Evolutionary conservation across 2,329 filamentous ascomycete genomes (phyloP), one percentile per base, ranked within the genome.

Genomic region (Alternaria sp.): DNA sequence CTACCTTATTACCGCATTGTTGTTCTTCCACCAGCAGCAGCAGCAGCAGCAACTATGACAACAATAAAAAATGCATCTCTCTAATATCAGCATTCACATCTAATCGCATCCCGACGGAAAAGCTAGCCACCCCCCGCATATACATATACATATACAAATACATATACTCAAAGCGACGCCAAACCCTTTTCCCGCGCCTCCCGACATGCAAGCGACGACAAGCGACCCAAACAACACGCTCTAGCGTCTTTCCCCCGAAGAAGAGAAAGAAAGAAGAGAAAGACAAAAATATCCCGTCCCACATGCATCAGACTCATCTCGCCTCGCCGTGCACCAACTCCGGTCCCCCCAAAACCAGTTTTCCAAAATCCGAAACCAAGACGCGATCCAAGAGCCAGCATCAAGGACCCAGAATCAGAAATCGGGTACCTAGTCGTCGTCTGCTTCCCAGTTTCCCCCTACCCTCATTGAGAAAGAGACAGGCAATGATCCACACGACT

Each of bases 191-290:
- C 44, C 34, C 51, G 53, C n/a, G 23, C 29, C 37, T 42, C n/a
- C 36, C 53, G 53, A 51, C 36, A 55, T n/a, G 45, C n/a, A n/a
- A n/a, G n/a, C n/a, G n/a, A n/a, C 36, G 53, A 55, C 37, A 31
- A 33, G 39, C 37, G 44, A 29, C 36, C 41, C 42, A n/a, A 24
- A 37, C 52, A 23, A n/a, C n/a, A 48, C 37, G 31, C 44, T 48
- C 44, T 13, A 14, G 31, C 17, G 14, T 23, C 44, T 36, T 33
- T 34, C 29, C 44, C 44, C 44, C 17, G 34, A 44, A 55, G 24
- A 53, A 41, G 31, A 53, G 24, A 51, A 50, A 17, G 17, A 17
- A 17, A 17, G 17, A 17, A 17, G 17, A 17, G 17, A 17, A 17
- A 17, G 17, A 17, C 17, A 17, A 17, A 17, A 50, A 17, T 17